phyloP scores from a whole-genome alignment of 768 basidiomycete species.

The Kwoniella botswanensis region DNA sequence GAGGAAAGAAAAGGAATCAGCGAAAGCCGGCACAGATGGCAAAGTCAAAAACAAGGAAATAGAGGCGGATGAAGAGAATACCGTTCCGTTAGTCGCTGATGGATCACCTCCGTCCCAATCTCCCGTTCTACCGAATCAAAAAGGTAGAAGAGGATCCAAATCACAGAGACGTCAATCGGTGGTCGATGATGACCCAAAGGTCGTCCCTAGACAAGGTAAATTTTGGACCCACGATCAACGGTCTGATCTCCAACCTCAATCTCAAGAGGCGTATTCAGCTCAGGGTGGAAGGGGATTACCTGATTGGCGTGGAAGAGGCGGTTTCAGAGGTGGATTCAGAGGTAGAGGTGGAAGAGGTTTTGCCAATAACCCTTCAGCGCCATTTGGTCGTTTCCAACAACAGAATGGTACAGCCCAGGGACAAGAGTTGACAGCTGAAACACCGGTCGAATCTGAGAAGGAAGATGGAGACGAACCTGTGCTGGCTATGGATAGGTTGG shows the following conservation, averaged over 20 bases:
- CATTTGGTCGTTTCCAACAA: constrained; percentile 3
- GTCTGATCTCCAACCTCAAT: background rate
- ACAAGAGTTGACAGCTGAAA: constrained; percentile 15
- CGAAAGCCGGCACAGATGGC: background rate
- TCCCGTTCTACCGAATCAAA: constrained; percentile 2
- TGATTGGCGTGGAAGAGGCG: constrained; percentile 65
- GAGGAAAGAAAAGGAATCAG: constrained; percentile 21
- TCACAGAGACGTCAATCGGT: background rate
- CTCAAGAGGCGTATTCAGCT: background rate
- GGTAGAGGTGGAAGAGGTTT: constrained; percentile 37
- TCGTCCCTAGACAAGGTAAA: constrained; percentile 84
- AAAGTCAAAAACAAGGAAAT: constrained; percentile 11
- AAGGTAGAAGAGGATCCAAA: constrained; percentile 9
- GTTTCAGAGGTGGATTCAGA: constrained; percentile 36
- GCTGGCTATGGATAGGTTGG: constrained; percentile 31
- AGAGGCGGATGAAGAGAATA: background rate
- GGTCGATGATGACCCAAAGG: constrained; percentile 76
- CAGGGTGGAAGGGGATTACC: constrained; percentile 12
- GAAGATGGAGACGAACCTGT: constrained; percentile 31
- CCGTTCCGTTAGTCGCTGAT: constrained; percentile 12
- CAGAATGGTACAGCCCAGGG: constrained; percentile 1
- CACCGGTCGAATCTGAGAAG: background rate
- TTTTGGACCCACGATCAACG: constrained; percentile 97
- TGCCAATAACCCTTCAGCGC: background rate
- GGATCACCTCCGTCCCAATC: background rate